These are phyloP conservation scores for Nasturtium officinale DNA, from an alignment of 345 rosid genomes.

Conservation along the genomic window DNA sequence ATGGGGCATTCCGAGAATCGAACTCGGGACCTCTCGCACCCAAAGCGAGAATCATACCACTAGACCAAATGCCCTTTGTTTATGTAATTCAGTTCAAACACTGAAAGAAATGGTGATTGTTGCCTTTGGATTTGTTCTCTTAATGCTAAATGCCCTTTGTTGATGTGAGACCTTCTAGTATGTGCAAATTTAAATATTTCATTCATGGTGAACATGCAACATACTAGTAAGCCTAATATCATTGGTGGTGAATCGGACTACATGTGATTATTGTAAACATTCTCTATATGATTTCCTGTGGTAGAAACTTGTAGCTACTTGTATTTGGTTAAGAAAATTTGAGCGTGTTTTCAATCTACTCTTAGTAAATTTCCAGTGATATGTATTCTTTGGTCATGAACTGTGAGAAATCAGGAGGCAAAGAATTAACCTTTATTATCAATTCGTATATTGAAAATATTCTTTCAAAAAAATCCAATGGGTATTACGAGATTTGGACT, in stretches of 20 bases:
- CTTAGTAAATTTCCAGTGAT: neutral
- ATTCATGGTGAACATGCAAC: neutral
- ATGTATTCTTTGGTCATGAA: conserved; percentile 1
- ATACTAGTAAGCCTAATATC: neutral
- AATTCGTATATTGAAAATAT: neutral
- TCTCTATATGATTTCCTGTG: neutral
- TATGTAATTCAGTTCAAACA: neutral
- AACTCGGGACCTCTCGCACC: conserved; percentile 68
- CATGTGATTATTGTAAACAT: neutral
- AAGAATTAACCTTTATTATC: neutral
- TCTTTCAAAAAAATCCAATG: neutral
- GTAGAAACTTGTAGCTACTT: neutral
- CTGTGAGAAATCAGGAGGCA: neutral
- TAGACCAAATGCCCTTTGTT: conserved; percentile 41
- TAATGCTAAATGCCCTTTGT: neutral
- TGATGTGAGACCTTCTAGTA: neutral
- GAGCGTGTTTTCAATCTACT: neutral
- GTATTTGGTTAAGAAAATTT: neutral
- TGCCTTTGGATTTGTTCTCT: neutral
- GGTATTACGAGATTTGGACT: neutral
- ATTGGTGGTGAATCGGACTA: neutral
- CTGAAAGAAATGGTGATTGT: neutral
- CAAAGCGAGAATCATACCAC: conserved; percentile 28
- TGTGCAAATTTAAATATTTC: neutral
- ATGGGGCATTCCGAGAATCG: conserved; percentile 59